Evolutionary conservation across 129 eudicot genomes (phyloP), one percentile per base, ranked within the genome.

Genomic region (Pittosporum tobira): DNA sequence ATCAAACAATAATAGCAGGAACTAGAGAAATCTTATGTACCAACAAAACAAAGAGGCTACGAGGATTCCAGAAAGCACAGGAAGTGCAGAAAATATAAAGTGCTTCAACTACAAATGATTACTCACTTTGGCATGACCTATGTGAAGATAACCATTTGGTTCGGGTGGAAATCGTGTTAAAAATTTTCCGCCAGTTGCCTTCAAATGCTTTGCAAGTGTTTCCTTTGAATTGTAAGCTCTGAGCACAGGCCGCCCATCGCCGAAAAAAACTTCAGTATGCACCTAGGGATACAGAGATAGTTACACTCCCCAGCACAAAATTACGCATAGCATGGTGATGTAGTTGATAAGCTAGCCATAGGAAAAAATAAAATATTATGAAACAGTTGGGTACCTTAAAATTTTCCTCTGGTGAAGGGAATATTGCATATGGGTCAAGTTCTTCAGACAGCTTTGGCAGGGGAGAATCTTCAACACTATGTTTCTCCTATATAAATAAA

Each of bases 151-250:
- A 27, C 99, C 99, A 79, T 93, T 93, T 22, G 99, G 99, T 76
- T 93, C 99, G 16, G 99, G 99, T 36, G 96, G 99, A 77, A 93
- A 93, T 57, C 99, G 99, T 21, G 99, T 93, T 43, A 63, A 62
- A 69, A 93, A 85, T 75, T 84, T 87, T 34, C 96, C 96, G 51
- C 91, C 91, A 0, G 94, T 87, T 52, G 48, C 54, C 78, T 77
- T 84, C 63, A 93, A 51, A 77, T 93, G 99, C 56, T 77, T 78
- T 22, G 79, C 88, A 48, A 93, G 81, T 64, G 68, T 46, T 59
- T 70, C 78, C 70, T 80, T 93, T 21, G 99, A 73, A 73, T 93
- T 93, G 68, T 94, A 87, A 61, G 88, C 81, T 74, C 99, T 75
- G 12, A 83, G 82, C 66, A 87, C 89, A 48, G 74, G 78, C 27